phyloP scores from a whole-genome alignment of 495 filamentous ascomycete species.

The Baudoinia panamericana region DNA sequence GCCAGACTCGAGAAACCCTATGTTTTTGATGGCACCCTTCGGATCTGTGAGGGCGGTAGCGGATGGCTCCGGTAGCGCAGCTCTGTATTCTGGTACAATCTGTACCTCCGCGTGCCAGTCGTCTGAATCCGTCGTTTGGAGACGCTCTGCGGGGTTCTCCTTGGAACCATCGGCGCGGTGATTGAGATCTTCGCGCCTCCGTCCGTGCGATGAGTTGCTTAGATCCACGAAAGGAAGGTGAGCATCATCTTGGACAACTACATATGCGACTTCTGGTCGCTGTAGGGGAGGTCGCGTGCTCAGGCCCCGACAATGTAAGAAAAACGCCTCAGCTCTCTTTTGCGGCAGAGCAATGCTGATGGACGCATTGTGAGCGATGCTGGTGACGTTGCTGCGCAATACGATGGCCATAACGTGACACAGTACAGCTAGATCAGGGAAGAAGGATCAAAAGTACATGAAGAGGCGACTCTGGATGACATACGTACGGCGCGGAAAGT shows the following conservation, averaged over 20 bases:
- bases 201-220: too few relatives aligned
- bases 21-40: background rate
- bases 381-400: too few relatives aligned
- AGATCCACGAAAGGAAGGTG: background rate
- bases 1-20: background rate
- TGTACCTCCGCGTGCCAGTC: conserved; percentile 14
- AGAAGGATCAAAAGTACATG: too few relatives aligned
- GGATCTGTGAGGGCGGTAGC: background rate
- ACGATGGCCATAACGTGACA: too few relatives aligned
- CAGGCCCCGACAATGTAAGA: conserved; percentile 1
- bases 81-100: too few relatives aligned
- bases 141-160: background rate
- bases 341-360: too few relatives aligned
- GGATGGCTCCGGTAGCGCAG: background rate
- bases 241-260: background rate
- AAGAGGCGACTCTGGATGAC: too few relatives aligned
- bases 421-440: too few relatives aligned
- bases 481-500: too few relatives aligned
- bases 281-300: background rate
- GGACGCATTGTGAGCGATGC: too few relatives aligned
- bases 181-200: background rate
- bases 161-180: too few relatives aligned
- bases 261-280: background rate
- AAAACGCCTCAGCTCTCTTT: conserved; percentile 5
- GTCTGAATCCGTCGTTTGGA: background rate